A percentile compares a stretch with the other conserved stretches of the same genome.
phyloP scores from a whole-genome alignment of 2,329 filamentous ascomycete species.

The Elsinoe ampelina region DNA sequence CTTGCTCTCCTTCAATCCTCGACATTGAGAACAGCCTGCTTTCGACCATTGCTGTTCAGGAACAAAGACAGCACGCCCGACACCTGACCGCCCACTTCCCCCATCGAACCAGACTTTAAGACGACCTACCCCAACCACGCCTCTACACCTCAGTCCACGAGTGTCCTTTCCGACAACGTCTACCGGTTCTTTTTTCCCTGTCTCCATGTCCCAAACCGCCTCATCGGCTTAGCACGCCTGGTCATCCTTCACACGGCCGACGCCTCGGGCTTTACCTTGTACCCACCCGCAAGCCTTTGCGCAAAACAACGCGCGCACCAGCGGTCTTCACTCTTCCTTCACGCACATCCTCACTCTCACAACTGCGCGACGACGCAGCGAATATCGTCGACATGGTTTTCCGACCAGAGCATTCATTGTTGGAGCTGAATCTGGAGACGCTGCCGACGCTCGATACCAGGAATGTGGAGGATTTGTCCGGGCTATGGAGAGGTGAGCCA shows the following conservation, averaged over 20 bases:
- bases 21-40: background rate
- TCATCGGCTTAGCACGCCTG: slow-evolving; percentile 9
- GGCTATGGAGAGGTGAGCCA: slow-evolving; percentile 86
- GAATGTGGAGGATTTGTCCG: slow-evolving; percentile 86
- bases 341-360: background rate
- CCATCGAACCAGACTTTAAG: slow-evolving; percentile 6
- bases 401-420: slow-evolving; percentile 70
- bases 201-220: slow-evolving; percentile 10
- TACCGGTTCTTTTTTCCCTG: slow-evolving; percentile 6
- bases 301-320: slow-evolving; percentile 6
- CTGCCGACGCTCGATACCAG: slow-evolving; percentile 92
- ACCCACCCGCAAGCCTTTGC: slow-evolving; percentile 1
- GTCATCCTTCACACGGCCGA: slow-evolving; percentile 9
- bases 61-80: background rate
- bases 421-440: slow-evolving; percentile 83
- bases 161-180: slow-evolving; percentile 8
- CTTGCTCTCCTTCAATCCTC: background rate
- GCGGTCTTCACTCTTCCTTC: background rate
- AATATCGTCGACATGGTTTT: slow-evolving; percentile 59
- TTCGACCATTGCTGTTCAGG: slow-evolving; percentile 3
- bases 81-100: background rate
- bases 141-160: background rate
- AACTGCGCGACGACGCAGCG: slow-evolving; percentile 2
- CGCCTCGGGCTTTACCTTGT: background rate
- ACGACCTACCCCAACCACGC: slow-evolving; percentile 8